Conservation (phyloP, 441 rosid genomes). For the Breynia disticha region DNA sequence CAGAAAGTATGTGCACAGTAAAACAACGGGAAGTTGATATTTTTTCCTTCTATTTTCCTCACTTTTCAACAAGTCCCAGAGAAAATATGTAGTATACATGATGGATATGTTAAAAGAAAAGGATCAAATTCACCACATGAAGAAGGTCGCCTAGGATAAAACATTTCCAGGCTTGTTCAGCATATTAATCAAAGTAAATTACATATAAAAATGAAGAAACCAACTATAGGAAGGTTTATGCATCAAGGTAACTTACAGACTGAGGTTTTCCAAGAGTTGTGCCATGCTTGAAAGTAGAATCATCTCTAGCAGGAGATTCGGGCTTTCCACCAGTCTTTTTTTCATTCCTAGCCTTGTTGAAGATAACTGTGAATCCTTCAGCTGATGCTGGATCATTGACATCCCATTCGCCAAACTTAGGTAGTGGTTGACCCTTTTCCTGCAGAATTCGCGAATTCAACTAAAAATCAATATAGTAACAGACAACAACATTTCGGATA, state of each 20-base stretch:
- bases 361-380: constrained; percentile 83
- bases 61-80: no score
- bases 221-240: background rate
- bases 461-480: no score
- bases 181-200: no score
- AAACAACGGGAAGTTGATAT: no score
- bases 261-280: constrained; percentile 54
- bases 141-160: background rate
- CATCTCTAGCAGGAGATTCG: constrained; percentile 45
- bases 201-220: background rate
- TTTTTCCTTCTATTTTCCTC: no score
- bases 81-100: no score
- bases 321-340: constrained; percentile 61
- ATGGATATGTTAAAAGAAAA: no score
- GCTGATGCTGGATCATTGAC: constrained; percentile 83
- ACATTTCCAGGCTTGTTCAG: background rate
- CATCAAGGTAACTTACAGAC: constrained; percentile 42
- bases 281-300: constrained; percentile 26
- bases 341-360: constrained; percentile 90
- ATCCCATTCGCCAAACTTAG: constrained; percentile 96
- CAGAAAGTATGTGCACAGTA: no score
- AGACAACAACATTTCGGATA: no score
- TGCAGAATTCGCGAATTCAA: constrained; percentile 12
- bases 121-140: no score
- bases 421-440: constrained; percentile 80